Percentiles rank a stretch among this genome's conserved stretches.
These are phyloP conservation scores for Erodium moschatum DNA, from an alignment of 441 rosid species.

Conservation along the genomic window DNA sequence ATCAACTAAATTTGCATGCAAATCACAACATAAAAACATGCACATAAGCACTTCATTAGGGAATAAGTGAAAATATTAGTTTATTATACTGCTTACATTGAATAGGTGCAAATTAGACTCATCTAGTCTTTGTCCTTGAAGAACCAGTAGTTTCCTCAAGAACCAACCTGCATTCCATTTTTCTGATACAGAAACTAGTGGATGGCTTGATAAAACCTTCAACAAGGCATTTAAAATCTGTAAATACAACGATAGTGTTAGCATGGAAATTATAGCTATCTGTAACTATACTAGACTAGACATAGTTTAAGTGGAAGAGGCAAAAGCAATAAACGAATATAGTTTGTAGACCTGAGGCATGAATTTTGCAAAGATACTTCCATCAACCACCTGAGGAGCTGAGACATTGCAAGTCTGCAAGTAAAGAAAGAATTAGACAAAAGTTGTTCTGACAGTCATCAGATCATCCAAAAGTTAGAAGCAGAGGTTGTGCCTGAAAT, in stretches of 20 bases:
- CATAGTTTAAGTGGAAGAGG: slow-evolving; percentile 9
- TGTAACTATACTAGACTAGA: slow-evolving; percentile 5
- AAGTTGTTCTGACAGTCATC: background rate
- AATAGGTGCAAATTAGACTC: slow-evolving; percentile 30
- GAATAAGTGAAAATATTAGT: slow-evolving; percentile 1
- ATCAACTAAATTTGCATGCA: background rate
- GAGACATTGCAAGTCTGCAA: slow-evolving; percentile 25
- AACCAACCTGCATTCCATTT: slow-evolving; percentile 53
- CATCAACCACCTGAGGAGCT: slow-evolving; percentile 21
- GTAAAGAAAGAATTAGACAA: slow-evolving; percentile 12
- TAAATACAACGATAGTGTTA: slow-evolving; percentile 14
- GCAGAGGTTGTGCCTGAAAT: background rate
- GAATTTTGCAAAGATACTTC: slow-evolving; percentile 29
- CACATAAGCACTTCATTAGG: background rate
- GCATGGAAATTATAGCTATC: slow-evolving; percentile 10
- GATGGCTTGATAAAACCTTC: slow-evolving; percentile 37
- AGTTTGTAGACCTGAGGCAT: slow-evolving; percentile 33
- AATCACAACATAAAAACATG: background rate
- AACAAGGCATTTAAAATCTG: slow-evolving; percentile 42
- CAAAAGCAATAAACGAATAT: background rate
- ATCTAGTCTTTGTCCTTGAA: slow-evolving; percentile 31
- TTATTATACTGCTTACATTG: slow-evolving; percentile 37
- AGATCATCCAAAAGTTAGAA: background rate
- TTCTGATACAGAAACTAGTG: slow-evolving; percentile 26
- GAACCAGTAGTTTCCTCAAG: slow-evolving; percentile 33